Conservation (phyloP, 768 basidiomycete genomes). For the Lactifluus volemus region DNA sequence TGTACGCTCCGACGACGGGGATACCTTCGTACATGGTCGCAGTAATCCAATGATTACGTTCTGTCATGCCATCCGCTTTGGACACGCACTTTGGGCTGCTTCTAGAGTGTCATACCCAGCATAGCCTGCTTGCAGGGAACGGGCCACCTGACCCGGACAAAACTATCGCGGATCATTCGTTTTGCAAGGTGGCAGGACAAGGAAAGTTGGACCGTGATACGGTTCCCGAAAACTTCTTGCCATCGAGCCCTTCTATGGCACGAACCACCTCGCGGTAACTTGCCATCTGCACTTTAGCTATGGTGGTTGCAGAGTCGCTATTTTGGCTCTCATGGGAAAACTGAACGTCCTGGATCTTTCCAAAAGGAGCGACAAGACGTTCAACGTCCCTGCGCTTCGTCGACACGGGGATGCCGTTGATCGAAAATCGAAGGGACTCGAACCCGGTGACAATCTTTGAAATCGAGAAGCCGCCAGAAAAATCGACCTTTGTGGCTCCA, state of each 20-base stretch:
- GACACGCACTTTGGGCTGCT: conserved; percentile 46
- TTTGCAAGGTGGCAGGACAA: conserved; percentile 32
- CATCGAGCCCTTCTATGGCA: conserved; percentile 47
- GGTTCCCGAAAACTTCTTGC: conserved; percentile 30
- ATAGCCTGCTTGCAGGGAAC: conserved; percentile 48
- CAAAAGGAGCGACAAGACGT: conserved; percentile 37
- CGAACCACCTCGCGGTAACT: conserved; percentile 40
- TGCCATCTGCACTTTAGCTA: conserved; percentile 40
- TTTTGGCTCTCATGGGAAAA: conserved; percentile 3
- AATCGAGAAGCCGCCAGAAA: conserved; percentile 55
- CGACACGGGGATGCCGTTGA: conserved; percentile 40
- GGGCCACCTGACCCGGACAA: conserved; percentile 52
- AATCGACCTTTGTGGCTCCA: conserved; percentile 48
- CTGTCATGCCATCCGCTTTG: conserved; percentile 29
- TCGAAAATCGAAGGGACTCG: conserved; percentile 53
- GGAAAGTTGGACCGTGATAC: conserved; percentile 38
- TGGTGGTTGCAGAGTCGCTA: conserved; percentile 18
- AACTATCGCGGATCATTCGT: conserved; percentile 41
- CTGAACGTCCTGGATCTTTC: conserved; percentile 34
- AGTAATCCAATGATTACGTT: conserved; percentile 35
- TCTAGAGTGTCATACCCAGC: conserved; percentile 48
- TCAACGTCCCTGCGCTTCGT: conserved; percentile 31
- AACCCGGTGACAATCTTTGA: conserved; percentile 53
- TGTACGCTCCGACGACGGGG: conserved; percentile 49
- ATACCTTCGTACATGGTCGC: conserved; percentile 48